Evolutionary conservation across 2,329 filamentous ascomycete species (phyloP), one percentile per base, ranked within the genome.

Genomic region (Penicillium sp.): DNA sequence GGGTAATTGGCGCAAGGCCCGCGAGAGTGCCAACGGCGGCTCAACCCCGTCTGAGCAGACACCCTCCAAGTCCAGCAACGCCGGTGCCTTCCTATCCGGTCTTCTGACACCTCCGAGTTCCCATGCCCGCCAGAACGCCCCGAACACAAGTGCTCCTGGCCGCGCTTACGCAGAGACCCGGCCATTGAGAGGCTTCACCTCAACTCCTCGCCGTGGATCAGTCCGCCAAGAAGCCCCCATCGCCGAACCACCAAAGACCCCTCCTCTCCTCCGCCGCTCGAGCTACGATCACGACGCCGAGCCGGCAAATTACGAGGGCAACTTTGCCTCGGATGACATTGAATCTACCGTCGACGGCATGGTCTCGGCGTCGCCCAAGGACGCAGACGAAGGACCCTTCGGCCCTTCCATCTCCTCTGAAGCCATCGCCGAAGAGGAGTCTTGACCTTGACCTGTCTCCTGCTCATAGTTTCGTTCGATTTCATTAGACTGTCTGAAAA

Each of bases 61-160:
- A 0, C 89, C 89, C 5, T 89, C 88, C 9, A 88, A 85, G 70
- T 81, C 81, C 47, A 84, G 77, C 62, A 76, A 71, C 4, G 83
- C 88, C 1, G 83, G 86, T 58, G 86, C 83, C 53, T 89, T 92
- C 63, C 82, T 93, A 22, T 89, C 89, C 0, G 93, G 93, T 1
- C 86, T 97, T 24, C 84, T 97, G 82, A 97, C 94, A 1, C 93
- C 94, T n/a, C 94, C 93, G 4, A 88, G 90, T 33, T 93, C 91
- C 4, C 87, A 88, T 58, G 76, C 90, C 53, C 89, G 91, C 47
- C 87, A 87, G 67, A 86, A 84, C 2, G 85, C 87, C 0, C 79
- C 83, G 3, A 76, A 81, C 58, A 72, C 73, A 40, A 78, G 70
- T 42, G 72, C 70, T 7, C 63, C 76, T 38, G 61, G 73, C 59